Evolutionary conservation across 495 filamentous ascomycete genomes (phyloP).

Genomic region (Mycothermus thermophilus): DNA sequence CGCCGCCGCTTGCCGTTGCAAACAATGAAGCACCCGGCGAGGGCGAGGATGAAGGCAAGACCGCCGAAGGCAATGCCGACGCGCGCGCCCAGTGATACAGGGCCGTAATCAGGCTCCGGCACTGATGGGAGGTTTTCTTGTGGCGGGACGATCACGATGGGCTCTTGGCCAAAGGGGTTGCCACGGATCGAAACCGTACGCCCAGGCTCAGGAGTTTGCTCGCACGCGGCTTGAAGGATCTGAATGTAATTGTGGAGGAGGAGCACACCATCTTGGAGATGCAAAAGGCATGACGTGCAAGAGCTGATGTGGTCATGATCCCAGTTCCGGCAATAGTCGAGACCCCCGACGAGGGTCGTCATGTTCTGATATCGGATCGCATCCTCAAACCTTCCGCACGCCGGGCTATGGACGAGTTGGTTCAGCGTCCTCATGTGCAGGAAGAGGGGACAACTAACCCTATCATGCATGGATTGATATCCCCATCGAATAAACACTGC

Average conservation of each 20-base stretch:
- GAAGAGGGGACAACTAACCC: constrained; percentile 15
- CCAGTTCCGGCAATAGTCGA: constrained; percentile 32
- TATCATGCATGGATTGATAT: constrained; percentile 26
- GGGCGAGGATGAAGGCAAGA: constrained; percentile 27
- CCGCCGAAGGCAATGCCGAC: constrained; percentile 39
- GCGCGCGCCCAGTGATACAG: constrained; percentile 34
- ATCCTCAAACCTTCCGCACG: constrained; percentile 23
- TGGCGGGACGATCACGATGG: constrained; percentile 30
- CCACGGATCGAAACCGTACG: constrained; percentile 31
- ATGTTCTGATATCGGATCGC: constrained; percentile 27
- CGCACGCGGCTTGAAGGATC: constrained; percentile 35
- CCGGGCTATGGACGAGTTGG: constrained; percentile 22
- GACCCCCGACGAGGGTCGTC: constrained; percentile 17
- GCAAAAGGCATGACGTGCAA: constrained; percentile 24
- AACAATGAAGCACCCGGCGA: constrained; percentile 32
- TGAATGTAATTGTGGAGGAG: constrained; percentile 32
- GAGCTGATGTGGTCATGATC: constrained; percentile 14
- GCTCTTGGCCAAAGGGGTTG: constrained; percentile 32
- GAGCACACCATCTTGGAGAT: constrained; percentile 7
- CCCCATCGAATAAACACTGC: constrained; percentile 23
- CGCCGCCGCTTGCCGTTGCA: constrained; percentile 35
- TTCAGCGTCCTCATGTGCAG: neutral
- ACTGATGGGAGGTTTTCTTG: constrained; percentile 15
- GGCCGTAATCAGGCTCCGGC: constrained; percentile 18
- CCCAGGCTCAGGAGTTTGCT: constrained; percentile 25